These are phyloP conservation scores for Beauveria asiatica DNA, from an alignment of 2,329 filamentous ascomycete species.

Conservation along the genomic window DNA sequence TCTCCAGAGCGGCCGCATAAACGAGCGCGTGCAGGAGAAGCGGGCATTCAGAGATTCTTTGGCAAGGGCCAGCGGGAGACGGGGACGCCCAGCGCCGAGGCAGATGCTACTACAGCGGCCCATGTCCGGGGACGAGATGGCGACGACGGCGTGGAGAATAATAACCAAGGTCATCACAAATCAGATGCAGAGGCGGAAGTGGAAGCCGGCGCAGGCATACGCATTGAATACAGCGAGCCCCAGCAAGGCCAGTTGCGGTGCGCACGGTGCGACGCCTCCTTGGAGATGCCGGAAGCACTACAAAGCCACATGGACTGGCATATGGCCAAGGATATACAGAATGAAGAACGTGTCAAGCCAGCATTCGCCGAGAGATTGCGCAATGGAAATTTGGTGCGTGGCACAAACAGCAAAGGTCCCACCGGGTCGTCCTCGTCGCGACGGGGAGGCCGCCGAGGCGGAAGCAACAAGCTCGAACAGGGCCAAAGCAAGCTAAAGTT, in stretches of 20 bases:
- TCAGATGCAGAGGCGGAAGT: constrained; percentile 15
- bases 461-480: constrained; percentile 38
- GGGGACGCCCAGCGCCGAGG: constrained; percentile 13
- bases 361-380: constrained; percentile 32
- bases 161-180: neutral
- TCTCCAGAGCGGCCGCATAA: constrained; percentile 21
- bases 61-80: constrained; percentile 24
- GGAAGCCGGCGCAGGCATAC: constrained; percentile 24
- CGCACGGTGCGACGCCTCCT: constrained; percentile 53
- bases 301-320: constrained; percentile 90
- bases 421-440: neutral
- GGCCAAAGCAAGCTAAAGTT: constrained; percentile 55
- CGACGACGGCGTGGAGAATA: constrained; percentile 10
- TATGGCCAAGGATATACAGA: constrained; percentile 77
- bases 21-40: constrained; percentile 31
- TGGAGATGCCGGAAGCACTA: constrained; percentile 49
- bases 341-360: constrained; percentile 45
- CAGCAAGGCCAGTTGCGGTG: constrained; percentile 35
- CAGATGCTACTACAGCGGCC: constrained; percentile 19
- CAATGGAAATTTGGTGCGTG: constrained; percentile 16
- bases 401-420: constrained; percentile 23
- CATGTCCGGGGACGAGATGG: constrained; percentile 15
- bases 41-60: constrained; percentile 52
- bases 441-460: constrained; percentile 1
- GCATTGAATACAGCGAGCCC: constrained; percentile 11